phyloP scores from a whole-genome alignment of 305 asterid genomes.

The Solanum hybrid region DNA sequence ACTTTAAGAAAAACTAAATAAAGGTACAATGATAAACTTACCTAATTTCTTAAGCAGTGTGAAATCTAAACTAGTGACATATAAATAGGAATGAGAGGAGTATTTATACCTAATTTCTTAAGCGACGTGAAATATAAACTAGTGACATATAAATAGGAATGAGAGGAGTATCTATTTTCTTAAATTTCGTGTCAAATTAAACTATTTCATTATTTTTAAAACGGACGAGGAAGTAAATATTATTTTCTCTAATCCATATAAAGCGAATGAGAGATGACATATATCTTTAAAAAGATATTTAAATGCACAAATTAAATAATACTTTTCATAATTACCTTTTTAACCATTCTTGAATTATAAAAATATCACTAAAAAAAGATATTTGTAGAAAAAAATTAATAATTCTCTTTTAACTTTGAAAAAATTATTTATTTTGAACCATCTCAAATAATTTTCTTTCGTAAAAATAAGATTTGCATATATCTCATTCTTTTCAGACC shows the following conservation, averaged over 20 bases:
- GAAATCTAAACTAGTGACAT: background rate
- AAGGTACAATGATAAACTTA: too few species aligned
- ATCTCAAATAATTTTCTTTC: background rate
- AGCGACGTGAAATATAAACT: too few species aligned
- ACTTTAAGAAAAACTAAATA: background rate
- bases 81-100: too few species aligned
- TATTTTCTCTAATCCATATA: background rate
- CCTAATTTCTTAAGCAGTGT: too few species aligned
- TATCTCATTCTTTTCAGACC: rapidly evolving
- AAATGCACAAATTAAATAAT: background rate
- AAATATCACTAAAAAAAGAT: background rate
- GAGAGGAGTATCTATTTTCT: background rate
- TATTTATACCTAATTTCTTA: too few species aligned
- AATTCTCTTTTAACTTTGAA: background rate
- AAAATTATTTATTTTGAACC: background rate
- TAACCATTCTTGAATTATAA: background rate
- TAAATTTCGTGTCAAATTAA: too few species aligned
- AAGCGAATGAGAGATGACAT: background rate
- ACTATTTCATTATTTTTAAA: too few species aligned
- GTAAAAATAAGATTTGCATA: too few species aligned
- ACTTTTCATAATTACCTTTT: background rate
- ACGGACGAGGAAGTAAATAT: too few species aligned
- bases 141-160: background rate
- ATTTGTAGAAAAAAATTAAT: background rate
- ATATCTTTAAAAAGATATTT: too few species aligned